Conservation (phyloP, 352 stramenopile genomes). For the Globisporangium spinosum region DNA sequence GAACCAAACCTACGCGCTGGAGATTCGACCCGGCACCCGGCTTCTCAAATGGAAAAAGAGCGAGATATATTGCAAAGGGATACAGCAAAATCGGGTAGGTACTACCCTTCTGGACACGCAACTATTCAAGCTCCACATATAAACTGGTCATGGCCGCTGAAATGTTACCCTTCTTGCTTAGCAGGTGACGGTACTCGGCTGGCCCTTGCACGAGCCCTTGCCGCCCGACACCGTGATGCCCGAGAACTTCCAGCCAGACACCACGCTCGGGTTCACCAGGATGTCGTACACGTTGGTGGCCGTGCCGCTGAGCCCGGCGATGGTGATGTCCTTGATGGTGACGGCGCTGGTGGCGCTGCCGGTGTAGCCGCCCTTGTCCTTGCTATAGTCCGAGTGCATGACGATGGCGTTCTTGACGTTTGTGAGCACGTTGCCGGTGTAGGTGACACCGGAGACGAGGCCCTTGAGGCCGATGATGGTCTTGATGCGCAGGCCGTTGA, state of each 20-base stretch:
- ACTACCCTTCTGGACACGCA: neutral
- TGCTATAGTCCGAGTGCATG: neutral
- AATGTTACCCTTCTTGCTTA: neutral
- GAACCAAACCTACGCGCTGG: neutral
- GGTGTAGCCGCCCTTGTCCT: neutral
- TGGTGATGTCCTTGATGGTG: neutral
- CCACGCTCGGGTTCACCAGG: constrained; percentile 12
- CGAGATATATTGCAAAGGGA: neutral
- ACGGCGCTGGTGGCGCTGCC: neutral
- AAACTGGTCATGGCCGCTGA: neutral
- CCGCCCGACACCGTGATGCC: constrained; percentile 9
- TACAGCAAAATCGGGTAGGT: neutral
- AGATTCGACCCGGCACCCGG: too few species aligned
- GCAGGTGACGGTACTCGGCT: constrained; percentile 3
- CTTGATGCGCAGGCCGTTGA: too few species aligned
- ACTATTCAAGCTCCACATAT: neutral
- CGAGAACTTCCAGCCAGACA: constrained; percentile 17
- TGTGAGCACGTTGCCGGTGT: neutral
- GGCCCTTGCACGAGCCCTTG: constrained; percentile 11
- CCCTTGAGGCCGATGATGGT: too few species aligned
- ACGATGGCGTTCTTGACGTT: neutral
- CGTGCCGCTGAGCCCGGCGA: constrained; percentile 2
- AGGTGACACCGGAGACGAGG: too few species aligned
- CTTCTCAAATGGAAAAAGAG: neutral
- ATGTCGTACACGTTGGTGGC: constrained; percentile 17